Evolutionary conservation across 192 early-diverging fungal species (phyloP).

Genomic region (Funneliformis mosseae): DNA sequence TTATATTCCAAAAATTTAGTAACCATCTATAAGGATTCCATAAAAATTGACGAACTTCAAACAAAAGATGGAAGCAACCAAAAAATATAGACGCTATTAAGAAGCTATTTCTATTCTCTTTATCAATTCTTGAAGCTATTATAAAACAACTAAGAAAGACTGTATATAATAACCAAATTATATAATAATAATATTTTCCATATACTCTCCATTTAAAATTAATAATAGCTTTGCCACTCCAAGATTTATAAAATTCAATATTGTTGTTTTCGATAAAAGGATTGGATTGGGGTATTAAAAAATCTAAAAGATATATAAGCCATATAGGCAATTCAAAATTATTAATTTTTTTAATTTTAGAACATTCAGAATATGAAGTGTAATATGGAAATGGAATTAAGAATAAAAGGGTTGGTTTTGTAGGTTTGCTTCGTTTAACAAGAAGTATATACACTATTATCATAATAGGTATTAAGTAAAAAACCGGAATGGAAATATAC

Average conservation of each 20-base stretch:
- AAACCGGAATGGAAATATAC: no score
- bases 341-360: no score
- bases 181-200: not conserved
- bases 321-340: no score
- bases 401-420: no score
- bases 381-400: not conserved
- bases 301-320: not conserved
- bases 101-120: not conserved
- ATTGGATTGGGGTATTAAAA: not conserved
- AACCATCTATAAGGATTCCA: not conserved
- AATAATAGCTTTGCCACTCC: conserved; percentile 6
- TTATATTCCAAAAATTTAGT: not conserved
- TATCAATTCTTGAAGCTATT: not conserved
- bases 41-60: conserved; percentile 9
- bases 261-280: not conserved
- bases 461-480: no score
- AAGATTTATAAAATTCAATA: conserved; percentile 10
- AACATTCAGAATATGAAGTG: not conserved
- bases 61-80: not conserved
- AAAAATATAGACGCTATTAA: not conserved
- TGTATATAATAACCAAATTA: not conserved
- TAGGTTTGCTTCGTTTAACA: no score
- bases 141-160: not conserved
- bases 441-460: no score
- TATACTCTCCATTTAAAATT: conserved; percentile 11